Conservation (phyloP, 805 yeast genomes). For the Wickerhamomyces ciferrii region DNA sequence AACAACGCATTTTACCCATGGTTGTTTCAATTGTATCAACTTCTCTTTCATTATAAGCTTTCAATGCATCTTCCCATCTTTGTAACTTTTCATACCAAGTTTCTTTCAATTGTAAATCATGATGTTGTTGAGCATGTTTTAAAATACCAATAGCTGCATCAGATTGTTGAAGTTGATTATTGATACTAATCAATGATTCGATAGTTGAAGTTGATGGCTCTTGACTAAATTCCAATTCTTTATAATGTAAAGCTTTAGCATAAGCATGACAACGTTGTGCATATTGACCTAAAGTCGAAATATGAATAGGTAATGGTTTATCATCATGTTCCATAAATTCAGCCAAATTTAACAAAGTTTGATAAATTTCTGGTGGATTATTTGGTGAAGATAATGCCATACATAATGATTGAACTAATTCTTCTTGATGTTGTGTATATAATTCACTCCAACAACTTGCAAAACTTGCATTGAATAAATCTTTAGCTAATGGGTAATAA, state of each 20-base stretch:
- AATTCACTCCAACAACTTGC: slow-evolving; percentile 94
- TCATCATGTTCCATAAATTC: slow-evolving; percentile 98
- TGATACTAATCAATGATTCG: slow-evolving; percentile 86
- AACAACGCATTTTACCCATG: slow-evolving; percentile 97
- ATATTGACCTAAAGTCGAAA: slow-evolving; percentile 84
- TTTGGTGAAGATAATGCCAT: slow-evolving; percentile 85
- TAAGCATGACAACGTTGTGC: slow-evolving; percentile 96
- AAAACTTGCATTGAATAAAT: slow-evolving; percentile 89
- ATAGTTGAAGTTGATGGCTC: slow-evolving; percentile 90
- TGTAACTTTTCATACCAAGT: slow-evolving; percentile 97
- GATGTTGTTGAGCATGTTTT: slow-evolving; percentile 89
- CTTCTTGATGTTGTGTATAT: slow-evolving; percentile 85
- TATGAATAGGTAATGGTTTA: slow-evolving; percentile 85
- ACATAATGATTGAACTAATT: slow-evolving; percentile 78
- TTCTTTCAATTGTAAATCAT: slow-evolving; percentile 86
- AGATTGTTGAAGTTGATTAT: slow-evolving; percentile 90
- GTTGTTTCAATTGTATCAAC: slow-evolving; percentile 76
- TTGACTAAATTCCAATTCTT: slow-evolving; percentile 89
- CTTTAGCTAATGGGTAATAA: slow-evolving; percentile 83
- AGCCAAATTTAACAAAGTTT: slow-evolving; percentile 80
- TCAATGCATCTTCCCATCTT: slow-evolving; percentile 96
- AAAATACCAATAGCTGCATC: slow-evolving; percentile 98
- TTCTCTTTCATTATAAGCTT: slow-evolving; percentile 82
- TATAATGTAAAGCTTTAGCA: slow-evolving; percentile 95
- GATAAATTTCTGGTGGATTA: slow-evolving; percentile 94